Evolutionary conservation across 225 moss, liverwort and hornwort genomes (phyloP).

Genomic region (Polytrichum formosum): DNA sequence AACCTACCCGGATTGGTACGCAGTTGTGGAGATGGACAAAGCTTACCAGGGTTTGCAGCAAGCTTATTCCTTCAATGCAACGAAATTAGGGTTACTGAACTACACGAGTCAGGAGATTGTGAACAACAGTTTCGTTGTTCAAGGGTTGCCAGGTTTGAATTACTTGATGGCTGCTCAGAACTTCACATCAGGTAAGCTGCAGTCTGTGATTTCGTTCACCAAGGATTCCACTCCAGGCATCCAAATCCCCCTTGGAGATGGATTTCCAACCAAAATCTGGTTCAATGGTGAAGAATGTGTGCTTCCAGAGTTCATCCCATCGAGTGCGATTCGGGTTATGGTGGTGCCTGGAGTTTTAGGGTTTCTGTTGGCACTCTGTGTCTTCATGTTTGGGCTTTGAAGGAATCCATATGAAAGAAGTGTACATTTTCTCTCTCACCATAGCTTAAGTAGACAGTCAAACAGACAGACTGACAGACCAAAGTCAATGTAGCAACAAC

Average conservation of each 20-base stretch:
- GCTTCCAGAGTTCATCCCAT: conserved; percentile 37
- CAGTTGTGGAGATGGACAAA: conserved; percentile 52
- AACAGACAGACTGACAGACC: neutral
- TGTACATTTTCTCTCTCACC: conserved; percentile 2
- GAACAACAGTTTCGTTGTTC: conserved; percentile 43
- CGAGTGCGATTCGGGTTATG: conserved; percentile 21
- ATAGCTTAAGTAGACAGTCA: no score
- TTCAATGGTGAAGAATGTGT: conserved; percentile 85
- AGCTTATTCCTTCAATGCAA: conserved; percentile 76
- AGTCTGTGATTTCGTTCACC: conserved; percentile 55
- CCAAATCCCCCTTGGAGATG: conserved; percentile 34
- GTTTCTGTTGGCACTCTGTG: neutral
- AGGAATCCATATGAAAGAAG: conserved; percentile 5
- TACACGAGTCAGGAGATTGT: conserved; percentile 15
- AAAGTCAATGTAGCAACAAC: neutral
- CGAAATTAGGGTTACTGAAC: conserved; percentile 46
- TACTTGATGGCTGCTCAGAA: conserved; percentile 49
- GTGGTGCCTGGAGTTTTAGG: neutral
- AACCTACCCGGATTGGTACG: conserved; percentile 59
- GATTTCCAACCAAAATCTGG: conserved; percentile 60
- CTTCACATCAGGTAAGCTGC: conserved; percentile 50
- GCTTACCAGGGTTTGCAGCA: conserved; percentile 51
- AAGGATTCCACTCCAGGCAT: conserved; percentile 41
- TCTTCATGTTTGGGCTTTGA: conserved; percentile 4
- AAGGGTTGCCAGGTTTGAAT: conserved; percentile 30